These are phyloP conservation scores for Podaxis sp. DNA, from an alignment of 768 basidiomycete species.

Conservation along the genomic window DNA sequence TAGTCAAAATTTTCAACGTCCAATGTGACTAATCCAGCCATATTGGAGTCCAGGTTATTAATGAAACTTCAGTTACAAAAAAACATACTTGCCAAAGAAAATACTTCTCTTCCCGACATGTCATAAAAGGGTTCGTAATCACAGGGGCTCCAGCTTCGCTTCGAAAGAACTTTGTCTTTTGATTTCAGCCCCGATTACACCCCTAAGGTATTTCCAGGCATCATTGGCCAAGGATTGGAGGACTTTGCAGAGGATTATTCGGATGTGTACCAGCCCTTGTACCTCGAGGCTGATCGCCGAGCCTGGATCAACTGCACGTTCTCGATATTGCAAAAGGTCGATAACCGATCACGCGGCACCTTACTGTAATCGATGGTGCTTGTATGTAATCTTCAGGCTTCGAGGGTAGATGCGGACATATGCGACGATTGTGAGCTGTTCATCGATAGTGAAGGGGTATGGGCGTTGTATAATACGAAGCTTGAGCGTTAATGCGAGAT, in stretches of 20 bases:
- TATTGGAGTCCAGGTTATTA: conserved; percentile 1
- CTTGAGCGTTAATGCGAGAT: not conserved
- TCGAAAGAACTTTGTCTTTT: not conserved
- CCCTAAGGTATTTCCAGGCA: not conserved
- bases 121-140: not conserved
- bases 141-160: not conserved
- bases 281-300: conserved; percentile 1
- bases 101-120: not conserved
- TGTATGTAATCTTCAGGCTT: not conserved
- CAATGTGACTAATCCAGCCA: not conserved
- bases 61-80: not conserved
- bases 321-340: not conserved
- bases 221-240: not conserved
- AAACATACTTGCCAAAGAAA: not conserved
- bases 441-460: not conserved
- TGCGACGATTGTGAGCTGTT: not conserved
- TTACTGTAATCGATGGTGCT: not conserved
- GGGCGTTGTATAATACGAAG: not conserved
- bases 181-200: not conserved
- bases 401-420: not conserved
- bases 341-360: not conserved
- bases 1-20: not conserved
- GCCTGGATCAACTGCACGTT: not conserved
- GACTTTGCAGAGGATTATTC: not conserved
- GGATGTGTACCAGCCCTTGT: not conserved